Percentiles rank a stretch among this genome's conserved stretches.
Conservation (phyloP, 345 rosid genomes). For the Balakata baccata region DNA sequence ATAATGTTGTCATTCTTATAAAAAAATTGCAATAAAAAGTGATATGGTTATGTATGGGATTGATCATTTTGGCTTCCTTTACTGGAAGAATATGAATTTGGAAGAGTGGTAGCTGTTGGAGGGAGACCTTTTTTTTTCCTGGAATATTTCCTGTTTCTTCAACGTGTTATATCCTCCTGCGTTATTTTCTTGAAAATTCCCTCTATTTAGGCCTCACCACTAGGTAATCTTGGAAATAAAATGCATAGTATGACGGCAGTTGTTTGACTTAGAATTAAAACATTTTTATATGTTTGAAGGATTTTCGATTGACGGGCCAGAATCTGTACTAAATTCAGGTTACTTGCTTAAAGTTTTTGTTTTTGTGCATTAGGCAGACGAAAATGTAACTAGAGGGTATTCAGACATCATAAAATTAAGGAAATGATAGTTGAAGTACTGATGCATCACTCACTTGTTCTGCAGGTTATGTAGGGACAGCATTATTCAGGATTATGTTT, state of each 20-base stretch:
- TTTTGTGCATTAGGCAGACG: background rate
- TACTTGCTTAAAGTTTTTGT: background rate
- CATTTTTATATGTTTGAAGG: background rate
- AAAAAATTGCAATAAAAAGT: background rate
- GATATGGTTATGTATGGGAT: background rate
- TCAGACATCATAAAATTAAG: background rate
- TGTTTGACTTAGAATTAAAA: constrained; percentile 1
- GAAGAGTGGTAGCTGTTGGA: background rate
- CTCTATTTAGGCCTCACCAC: background rate
- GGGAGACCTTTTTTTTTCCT: background rate
- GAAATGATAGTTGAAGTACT: background rate
- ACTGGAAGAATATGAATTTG: background rate
- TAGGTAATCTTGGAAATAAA: background rate
- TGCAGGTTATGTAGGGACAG: background rate
- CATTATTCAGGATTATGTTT: background rate
- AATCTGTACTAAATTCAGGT: background rate
- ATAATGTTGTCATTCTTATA: background rate
- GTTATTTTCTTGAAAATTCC: background rate
- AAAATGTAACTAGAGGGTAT: background rate
- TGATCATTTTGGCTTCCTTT: background rate
- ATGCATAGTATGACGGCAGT: background rate
- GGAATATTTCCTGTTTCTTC: background rate
- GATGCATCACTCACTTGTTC: background rate
- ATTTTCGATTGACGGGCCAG: background rate
- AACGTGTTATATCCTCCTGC: background rate